Evolutionary conservation across 768 basidiomycete species (phyloP).

Genomic region (Hysterangium stoloniferum): DNA sequence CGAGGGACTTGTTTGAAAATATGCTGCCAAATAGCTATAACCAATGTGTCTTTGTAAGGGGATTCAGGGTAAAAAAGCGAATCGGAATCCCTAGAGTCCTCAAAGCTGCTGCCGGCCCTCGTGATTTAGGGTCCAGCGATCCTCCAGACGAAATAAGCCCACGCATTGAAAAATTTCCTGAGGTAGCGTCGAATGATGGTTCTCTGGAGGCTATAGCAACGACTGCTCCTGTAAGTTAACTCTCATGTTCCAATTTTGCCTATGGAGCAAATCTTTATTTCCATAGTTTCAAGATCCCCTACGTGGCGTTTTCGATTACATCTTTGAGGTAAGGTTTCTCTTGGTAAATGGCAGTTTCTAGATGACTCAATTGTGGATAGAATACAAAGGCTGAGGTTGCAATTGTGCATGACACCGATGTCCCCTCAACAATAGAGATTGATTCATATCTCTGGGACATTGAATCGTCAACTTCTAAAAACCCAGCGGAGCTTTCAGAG

Average conservation of each 20-base stretch:
- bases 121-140: not conserved
- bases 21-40: no score
- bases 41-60: not conserved
- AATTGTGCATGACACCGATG: not conserved
- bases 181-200: no score
- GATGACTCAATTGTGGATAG: not conserved
- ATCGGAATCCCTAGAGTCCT: not conserved
- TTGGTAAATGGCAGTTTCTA: no score
- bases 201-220: not conserved
- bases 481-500: no score
- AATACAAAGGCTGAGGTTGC: not conserved
- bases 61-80: not conserved
- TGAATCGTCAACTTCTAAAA: no score
- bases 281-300: not conserved
- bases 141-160: not conserved
- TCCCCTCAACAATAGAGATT: no score
- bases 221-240: not conserved
- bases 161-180: no score
- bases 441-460: no score
- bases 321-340: constrained; percentile 2
- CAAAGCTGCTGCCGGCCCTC: not conserved
- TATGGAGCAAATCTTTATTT: not conserved
- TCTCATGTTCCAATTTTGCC: not conserved
- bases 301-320: not conserved
- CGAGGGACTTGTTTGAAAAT: no score